phyloP scores from a whole-genome alignment of 1,284 basidiomycete species.

The Cystobasidiaceae sp. region DNA sequence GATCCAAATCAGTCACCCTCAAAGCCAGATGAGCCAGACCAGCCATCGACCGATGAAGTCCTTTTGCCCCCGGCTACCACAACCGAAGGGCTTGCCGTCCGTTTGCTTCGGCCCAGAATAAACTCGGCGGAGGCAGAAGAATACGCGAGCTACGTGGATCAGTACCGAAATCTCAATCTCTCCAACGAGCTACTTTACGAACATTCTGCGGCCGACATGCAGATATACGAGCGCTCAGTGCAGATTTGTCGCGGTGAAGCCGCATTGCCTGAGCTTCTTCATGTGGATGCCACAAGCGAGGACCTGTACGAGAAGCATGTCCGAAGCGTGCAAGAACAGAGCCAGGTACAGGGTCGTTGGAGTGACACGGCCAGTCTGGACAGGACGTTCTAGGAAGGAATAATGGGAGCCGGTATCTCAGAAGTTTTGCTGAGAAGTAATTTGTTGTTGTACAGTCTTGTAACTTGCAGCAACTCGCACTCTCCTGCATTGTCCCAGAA shows the following conservation, averaged over 20 bases:
- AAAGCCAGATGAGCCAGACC: neutral
- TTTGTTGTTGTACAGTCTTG: too few species aligned
- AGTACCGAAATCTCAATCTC: slow-evolving; percentile 27
- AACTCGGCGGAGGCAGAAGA: slow-evolving; percentile 63
- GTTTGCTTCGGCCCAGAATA: slow-evolving; percentile 62
- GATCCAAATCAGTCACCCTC: neutral
- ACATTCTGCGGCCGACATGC: slow-evolving; percentile 42
- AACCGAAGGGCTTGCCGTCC: slow-evolving; percentile 60
- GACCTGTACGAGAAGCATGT: slow-evolving; percentile 21
- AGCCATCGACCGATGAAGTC: neutral
- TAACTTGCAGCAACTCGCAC: too few species aligned
- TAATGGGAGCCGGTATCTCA: too few species aligned
- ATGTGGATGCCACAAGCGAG: neutral
- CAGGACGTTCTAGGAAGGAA: too few species aligned
- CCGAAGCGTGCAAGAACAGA: neutral
- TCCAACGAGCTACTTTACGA: slow-evolving; percentile 45
- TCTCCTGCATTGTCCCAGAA: too few species aligned
- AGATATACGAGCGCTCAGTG: slow-evolving; percentile 47
- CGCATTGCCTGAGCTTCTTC: neutral
- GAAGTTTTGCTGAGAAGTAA: too few species aligned
- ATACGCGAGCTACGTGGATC: slow-evolving; percentile 63
- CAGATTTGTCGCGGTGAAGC: slow-evolving; percentile 42
- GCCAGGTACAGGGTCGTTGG: too few species aligned
- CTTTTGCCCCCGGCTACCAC: slow-evolving; percentile 52
- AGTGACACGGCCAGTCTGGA: too few species aligned